phyloP scores from a whole-genome alignment of 257 asterid species.

The Primulina eburnea region DNA sequence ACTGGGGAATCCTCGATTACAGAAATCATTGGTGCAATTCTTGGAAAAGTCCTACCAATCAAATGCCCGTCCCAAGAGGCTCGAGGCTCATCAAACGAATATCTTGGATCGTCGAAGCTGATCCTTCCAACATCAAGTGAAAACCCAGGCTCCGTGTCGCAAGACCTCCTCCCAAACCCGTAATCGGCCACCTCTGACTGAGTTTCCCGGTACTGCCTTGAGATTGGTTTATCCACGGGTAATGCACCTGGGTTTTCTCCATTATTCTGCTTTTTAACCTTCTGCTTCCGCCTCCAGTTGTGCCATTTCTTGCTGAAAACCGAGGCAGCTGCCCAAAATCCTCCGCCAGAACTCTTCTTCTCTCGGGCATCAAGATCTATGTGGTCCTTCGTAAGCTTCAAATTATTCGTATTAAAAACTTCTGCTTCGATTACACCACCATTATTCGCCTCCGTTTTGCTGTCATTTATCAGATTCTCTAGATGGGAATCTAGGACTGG shows the following conservation, averaged over 20 bases:
- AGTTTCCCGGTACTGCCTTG: conserved; percentile 66
- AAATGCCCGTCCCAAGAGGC: conserved; percentile 87
- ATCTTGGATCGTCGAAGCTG: conserved; percentile 75
- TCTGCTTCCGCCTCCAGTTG: conserved; percentile 83
- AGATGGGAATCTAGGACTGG: conserved; percentile 43
- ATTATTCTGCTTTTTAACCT: conserved; percentile 51
- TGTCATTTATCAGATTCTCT: conserved; percentile 32
- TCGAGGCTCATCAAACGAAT: conserved; percentile 80
- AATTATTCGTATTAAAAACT: neutral
- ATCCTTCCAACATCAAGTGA: conserved; percentile 82
- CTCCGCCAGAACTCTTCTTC: conserved; percentile 44
- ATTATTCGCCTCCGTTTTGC: conserved; percentile 29
- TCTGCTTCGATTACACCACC: neutral
- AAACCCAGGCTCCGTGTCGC: conserved; percentile 78
- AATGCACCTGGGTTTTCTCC: conserved; percentile 51
- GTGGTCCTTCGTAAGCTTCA: neutral
- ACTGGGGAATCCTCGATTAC: conserved; percentile 72
- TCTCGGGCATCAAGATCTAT: neutral
- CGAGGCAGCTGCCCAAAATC: conserved; percentile 80
- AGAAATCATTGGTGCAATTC: conserved; percentile 71
- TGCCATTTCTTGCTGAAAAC: conserved; percentile 93
- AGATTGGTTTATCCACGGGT: conserved; percentile 68
- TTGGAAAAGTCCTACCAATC: conserved; percentile 59
- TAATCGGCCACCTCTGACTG: conserved; percentile 88
- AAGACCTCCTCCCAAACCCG: conserved; percentile 80